Percentiles rank a stretch among this genome's conserved stretches.
Conservation (phyloP, 768 basidiomycete species). For the Lyophyllum semitale region DNA sequence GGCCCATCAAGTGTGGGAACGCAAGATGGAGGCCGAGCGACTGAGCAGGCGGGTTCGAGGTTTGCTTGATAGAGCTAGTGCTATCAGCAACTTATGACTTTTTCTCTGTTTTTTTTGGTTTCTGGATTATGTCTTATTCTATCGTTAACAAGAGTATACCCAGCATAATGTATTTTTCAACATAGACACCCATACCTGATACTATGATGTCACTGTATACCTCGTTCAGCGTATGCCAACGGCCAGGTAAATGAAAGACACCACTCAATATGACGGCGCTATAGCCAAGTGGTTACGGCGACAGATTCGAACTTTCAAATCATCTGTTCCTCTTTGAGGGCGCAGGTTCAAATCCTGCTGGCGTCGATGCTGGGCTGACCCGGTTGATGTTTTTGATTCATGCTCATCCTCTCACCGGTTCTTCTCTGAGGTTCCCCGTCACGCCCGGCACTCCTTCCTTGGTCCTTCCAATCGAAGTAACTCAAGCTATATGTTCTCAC, state of each 20-base stretch:
- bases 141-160: background rate
- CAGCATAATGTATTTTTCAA: background rate
- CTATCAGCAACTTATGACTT: conserved; percentile 30
- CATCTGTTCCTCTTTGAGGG: conserved; percentile 19
- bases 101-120: conserved; percentile 1
- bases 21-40: conserved; percentile 74
- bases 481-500: too few relatives aligned
- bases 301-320: conserved; percentile 54
- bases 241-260: too few relatives aligned
- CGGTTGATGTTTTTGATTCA: background rate
- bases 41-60: conserved; percentile 70
- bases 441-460: too few relatives aligned
- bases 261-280: conserved; percentile 26
- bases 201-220: background rate
- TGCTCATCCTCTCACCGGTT: background rate
- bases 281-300: conserved; percentile 81
- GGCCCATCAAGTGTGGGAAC: conserved; percentile 77
- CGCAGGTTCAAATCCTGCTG: conserved; percentile 19
- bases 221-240: too few relatives aligned
- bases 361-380: background rate
- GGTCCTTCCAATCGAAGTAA: too few relatives aligned
- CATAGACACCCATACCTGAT: background rate
- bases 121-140: background rate
- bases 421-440: too few relatives aligned
- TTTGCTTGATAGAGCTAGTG: conserved; percentile 65